phyloP scores from a whole-genome alignment of 2,329 filamentous ascomycete species.

The Graphilbum sp. region DNA sequence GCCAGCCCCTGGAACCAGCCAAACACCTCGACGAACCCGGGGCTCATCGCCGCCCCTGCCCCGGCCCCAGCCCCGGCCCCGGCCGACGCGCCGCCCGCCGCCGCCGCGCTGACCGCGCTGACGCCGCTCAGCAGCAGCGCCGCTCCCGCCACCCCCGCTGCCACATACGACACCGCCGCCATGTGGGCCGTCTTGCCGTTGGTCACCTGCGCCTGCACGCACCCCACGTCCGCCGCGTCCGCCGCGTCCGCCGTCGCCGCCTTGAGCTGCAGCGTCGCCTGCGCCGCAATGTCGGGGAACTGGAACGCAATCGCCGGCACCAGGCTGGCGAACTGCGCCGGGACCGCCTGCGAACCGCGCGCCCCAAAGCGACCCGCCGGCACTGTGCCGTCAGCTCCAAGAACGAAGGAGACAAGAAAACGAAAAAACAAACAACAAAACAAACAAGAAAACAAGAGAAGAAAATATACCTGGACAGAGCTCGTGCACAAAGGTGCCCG shows the following conservation, averaged over 20 bases:
- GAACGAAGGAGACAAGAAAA: too few relatives aligned
- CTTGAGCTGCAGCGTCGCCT: conserved; percentile 63
- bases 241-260: conserved; percentile 22
- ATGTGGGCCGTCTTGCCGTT: conserved; percentile 76
- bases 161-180: conserved; percentile 65
- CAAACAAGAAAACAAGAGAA: neutral
- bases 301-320: conserved; percentile 84
- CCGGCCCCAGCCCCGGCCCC: conserved; percentile 12
- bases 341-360: conserved; percentile 54
- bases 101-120: conserved; percentile 47
- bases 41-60: conserved; percentile 52
- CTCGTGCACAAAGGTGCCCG: conserved; percentile 46
- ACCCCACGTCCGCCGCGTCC: conserved; percentile 53
- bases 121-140: conserved; percentile 60
- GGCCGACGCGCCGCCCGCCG: conserved; percentile 38
- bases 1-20: conserved; percentile 89
- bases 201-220: conserved; percentile 62
- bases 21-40: conserved; percentile 71
- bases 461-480: conserved; percentile 59
- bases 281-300: conserved; percentile 76
- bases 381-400: conserved; percentile 27
- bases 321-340: conserved; percentile 49
- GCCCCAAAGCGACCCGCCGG: conserved; percentile 61
- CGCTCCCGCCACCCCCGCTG: conserved; percentile 70
- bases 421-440: too few relatives aligned